Conservation (phyloP, 1,284 basidiomycete genomes). For the Agroathelia rolfsii region DNA sequence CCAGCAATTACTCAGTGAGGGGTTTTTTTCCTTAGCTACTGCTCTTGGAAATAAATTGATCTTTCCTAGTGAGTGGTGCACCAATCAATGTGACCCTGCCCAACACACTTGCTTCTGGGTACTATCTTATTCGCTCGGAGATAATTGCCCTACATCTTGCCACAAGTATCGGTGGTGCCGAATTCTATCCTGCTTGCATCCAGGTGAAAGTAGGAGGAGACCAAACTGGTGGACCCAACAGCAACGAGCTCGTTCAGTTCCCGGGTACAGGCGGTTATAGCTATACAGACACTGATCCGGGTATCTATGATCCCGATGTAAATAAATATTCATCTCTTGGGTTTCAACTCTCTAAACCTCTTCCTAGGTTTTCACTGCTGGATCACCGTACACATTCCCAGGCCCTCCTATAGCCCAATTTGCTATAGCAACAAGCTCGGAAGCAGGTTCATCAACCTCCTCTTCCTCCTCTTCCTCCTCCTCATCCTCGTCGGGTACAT, state of each 20-base stretch:
- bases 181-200: slow-evolving; percentile 47
- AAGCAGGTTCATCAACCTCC: no score
- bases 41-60: background rate
- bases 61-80: slow-evolving; percentile 19
- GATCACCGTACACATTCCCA: slow-evolving; percentile 27
- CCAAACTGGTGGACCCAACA: slow-evolving; percentile 31
- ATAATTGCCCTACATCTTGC: slow-evolving; percentile 42
- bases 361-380: no score
- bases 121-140: slow-evolving; percentile 45
- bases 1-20: slow-evolving; percentile 1
- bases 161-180: slow-evolving; percentile 30
- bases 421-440: slow-evolving; percentile 8
- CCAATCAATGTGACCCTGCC: slow-evolving; percentile 30
- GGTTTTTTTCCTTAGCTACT: background rate
- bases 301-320: slow-evolving; percentile 42
- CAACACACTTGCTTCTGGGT: slow-evolving; percentile 29
- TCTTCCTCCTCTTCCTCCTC: no score
- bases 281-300: slow-evolving; percentile 51
- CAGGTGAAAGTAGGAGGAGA: slow-evolving; percentile 42
- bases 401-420: slow-evolving; percentile 26
- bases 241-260: slow-evolving; percentile 40
- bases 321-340: no score
- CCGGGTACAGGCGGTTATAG: no score
- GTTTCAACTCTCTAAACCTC: no score
- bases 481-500: no score